Percentiles rank a stretch among this genome's conserved stretches.
Evolutionary conservation across 768 basidiomycete species (phyloP).

Genomic region (Podaxis sp.): DNA sequence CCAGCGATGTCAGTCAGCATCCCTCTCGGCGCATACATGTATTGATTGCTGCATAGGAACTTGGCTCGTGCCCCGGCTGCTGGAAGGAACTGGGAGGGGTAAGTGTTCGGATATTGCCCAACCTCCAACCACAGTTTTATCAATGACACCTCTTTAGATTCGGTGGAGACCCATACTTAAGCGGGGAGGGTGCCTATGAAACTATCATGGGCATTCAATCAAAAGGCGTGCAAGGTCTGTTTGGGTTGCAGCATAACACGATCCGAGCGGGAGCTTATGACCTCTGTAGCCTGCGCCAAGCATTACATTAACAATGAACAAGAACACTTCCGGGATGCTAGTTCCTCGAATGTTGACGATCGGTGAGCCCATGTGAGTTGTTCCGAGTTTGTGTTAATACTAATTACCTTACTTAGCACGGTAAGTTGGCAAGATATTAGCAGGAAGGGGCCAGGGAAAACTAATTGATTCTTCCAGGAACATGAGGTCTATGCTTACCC

Average conservation of each 20-base stretch:
- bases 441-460: not conserved
- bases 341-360: conserved; percentile 40
- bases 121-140: not conserved
- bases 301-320: conserved; percentile 46
- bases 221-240: conserved; percentile 41
- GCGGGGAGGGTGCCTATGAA: conserved; percentile 51
- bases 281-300: conserved; percentile 33
- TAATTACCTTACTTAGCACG: conserved; percentile 21
- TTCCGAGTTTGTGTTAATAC: not conserved
- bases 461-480: conserved; percentile 23
- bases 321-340: conserved; percentile 40
- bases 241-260: not conserved
- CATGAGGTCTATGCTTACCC: conserved; percentile 58
- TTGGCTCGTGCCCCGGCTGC: conserved; percentile 40
- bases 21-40: not conserved
- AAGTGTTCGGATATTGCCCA: conserved; percentile 6
- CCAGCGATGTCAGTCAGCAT: conserved; percentile 39
- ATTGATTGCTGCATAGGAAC: conserved; percentile 27
- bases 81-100: conserved; percentile 53
- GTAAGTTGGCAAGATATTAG: conserved; percentile 18
- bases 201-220: conserved; percentile 50
- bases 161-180: conserved; percentile 49
- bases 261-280: not conserved
- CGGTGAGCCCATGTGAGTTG: conserved; percentile 22
- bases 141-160: conserved; percentile 24